A percentile compares a stretch with the other conserved stretches of the same genome.
These are phyloP conservation scores for Sanghuangporus baumii DNA, from an alignment of 1,284 basidiomycete genomes.

Conservation along the genomic window DNA sequence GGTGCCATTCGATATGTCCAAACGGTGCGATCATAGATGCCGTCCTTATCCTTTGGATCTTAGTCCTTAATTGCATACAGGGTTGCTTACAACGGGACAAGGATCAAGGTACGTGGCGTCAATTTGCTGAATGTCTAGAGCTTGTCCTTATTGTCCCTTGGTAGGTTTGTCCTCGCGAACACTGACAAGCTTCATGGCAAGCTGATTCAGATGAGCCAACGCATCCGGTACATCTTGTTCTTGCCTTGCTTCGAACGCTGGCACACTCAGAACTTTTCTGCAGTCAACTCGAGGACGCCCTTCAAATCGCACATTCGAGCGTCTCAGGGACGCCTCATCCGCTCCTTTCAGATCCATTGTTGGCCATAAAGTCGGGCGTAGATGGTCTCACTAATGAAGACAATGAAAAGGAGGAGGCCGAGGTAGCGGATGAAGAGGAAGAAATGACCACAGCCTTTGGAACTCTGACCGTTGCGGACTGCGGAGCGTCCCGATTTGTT, in stretches of 20 bases:
- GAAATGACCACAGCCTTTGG: slow-evolving; percentile 9
- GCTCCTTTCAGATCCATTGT: slow-evolving; percentile 10
- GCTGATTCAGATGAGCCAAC: slow-evolving; percentile 16
- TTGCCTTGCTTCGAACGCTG: background rate
- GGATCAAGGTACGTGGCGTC: slow-evolving; percentile 8
- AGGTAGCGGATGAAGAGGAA: slow-evolving; percentile 3
- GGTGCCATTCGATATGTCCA: slow-evolving; percentile 16
- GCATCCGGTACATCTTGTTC: slow-evolving; percentile 4
- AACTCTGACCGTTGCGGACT: slow-evolving; percentile 8
- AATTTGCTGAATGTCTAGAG: background rate
- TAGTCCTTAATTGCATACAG: background rate
- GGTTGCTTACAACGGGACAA: slow-evolving; percentile 12
- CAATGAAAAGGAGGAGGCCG: background rate
- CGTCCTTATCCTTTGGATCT: background rate
- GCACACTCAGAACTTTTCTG: background rate
- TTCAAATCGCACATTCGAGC: slow-evolving; percentile 12
- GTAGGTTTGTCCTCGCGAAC: slow-evolving; percentile 16
- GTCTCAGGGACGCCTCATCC: slow-evolving; percentile 11
- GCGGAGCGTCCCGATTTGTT: slow-evolving; percentile 6
- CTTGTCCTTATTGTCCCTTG: background rate
- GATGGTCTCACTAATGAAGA: background rate
- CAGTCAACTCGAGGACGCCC: slow-evolving; percentile 16
- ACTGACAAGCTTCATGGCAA: slow-evolving; percentile 16
- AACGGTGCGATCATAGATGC: slow-evolving; percentile 1
- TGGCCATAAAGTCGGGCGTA: slow-evolving; percentile 11